Percentiles rank a stretch among this genome's conserved stretches.
Evolutionary conservation across 345 rosid species (phyloP).

Genomic region (Boechera retrofracta): DNA sequence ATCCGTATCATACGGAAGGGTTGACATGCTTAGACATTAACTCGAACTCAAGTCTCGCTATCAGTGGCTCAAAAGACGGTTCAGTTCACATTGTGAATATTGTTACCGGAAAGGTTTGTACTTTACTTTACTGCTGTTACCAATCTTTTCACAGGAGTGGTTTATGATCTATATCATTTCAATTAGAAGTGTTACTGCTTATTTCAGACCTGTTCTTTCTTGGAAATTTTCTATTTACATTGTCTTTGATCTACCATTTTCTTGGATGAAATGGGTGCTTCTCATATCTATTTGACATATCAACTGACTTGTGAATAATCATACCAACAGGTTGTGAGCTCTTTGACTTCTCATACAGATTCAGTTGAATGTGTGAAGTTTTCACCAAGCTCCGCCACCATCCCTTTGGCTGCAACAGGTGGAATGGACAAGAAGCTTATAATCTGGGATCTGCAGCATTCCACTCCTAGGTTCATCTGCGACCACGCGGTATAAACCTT

Average conservation of each 20-base stretch:
- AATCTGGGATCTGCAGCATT: constrained; percentile 84
- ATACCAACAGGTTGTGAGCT: constrained; percentile 74
- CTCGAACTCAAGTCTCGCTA: constrained; percentile 74
- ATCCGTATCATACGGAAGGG: constrained; percentile 85
- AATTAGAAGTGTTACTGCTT: background rate
- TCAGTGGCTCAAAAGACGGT: constrained; percentile 83
- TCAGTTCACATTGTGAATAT: constrained; percentile 84
- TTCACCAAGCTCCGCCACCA: constrained; percentile 56
- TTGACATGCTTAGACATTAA: constrained; percentile 79
- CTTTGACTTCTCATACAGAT: constrained; percentile 68
- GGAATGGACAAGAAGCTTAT: constrained; percentile 84
- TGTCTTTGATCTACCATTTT: background rate
- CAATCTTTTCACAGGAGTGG: background rate
- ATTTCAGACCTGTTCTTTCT: background rate
- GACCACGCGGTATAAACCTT: constrained; percentile 63
- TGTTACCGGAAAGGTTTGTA: constrained; percentile 73
- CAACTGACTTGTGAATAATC: constrained; percentile 14
- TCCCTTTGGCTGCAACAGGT: constrained; percentile 84
- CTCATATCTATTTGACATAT: constrained; percentile 3
- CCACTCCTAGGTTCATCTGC: constrained; percentile 71
- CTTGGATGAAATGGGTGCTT: constrained; percentile 4
- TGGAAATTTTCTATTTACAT: background rate
- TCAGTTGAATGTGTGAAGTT: constrained; percentile 75
- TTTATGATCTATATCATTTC: background rate
- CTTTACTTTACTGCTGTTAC: background rate